Evolutionary conservation across 768 basidiomycete genomes (phyloP).

Genomic region (Coprinellus aureogranulatus): DNA sequence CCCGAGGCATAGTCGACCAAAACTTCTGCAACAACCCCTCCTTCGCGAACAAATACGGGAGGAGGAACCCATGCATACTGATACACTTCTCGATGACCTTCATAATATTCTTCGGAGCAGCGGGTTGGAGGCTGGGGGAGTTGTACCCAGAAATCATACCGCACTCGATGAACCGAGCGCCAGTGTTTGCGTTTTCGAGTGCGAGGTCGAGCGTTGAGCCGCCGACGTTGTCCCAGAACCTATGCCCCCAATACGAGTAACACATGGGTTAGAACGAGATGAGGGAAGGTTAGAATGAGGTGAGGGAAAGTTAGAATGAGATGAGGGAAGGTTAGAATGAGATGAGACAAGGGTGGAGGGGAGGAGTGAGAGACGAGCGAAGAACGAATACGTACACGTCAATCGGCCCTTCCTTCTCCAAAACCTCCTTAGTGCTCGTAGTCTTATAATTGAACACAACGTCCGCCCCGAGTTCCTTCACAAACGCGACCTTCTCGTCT

Average conservation of each 20-base stretch:
- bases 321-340: too few relatives aligned
- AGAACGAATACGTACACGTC: slow-evolving; percentile 37
- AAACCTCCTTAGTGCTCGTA: slow-evolving; percentile 37
- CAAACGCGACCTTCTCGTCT: slow-evolving; percentile 56
- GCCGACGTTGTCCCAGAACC: slow-evolving; percentile 42
- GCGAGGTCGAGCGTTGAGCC: slow-evolving; percentile 38
- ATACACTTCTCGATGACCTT: too few relatives aligned
- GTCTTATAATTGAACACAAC: slow-evolving; percentile 65
- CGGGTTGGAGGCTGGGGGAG: slow-evolving; percentile 22
- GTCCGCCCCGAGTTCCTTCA: slow-evolving; percentile 52
- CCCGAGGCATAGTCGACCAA: slow-evolving; percentile 36
- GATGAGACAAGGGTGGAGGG: too few relatives aligned
- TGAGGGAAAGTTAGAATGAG: too few relatives aligned
- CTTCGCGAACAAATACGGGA: too few relatives aligned
- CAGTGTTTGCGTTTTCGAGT: slow-evolving; percentile 32
- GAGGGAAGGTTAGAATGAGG: too few relatives aligned
- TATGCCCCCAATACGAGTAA: not conserved
- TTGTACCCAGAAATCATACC: slow-evolving; percentile 43
- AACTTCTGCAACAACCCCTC: slow-evolving; percentile 34
- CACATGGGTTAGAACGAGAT: too few relatives aligned
- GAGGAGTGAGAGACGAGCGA: not conserved
- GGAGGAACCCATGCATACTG: too few relatives aligned
- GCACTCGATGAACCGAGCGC: slow-evolving; percentile 45
- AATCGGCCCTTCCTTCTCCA: slow-evolving; percentile 51
- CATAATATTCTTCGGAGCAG: slow-evolving; percentile 14